Evolutionary conservation across 441 rosid species (phyloP).

Genomic region (Gossypium davidsonii): DNA sequence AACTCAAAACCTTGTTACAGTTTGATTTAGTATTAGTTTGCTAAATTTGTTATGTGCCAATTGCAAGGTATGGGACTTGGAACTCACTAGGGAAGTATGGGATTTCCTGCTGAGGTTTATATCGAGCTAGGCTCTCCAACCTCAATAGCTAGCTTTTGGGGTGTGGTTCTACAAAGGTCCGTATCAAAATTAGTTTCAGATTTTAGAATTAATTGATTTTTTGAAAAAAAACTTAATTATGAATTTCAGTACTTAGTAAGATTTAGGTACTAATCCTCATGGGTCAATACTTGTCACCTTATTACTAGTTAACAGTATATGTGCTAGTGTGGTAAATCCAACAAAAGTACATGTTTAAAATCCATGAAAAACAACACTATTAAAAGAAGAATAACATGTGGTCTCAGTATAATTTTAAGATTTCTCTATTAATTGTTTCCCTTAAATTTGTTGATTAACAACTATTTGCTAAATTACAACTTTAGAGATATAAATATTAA

Average conservation of each 20-base stretch:
- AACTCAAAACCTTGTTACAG: too few relatives aligned
- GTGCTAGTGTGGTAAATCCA: neutral
- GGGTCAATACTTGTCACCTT: neutral
- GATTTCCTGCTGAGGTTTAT: too few relatives aligned
- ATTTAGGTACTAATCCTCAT: neutral
- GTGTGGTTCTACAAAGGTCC: too few relatives aligned
- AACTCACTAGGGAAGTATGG: too few relatives aligned
- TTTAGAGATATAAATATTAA: neutral
- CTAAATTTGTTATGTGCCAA: too few relatives aligned
- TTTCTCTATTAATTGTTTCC: neutral
- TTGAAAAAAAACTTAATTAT: neutral
- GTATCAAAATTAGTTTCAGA: neutral
- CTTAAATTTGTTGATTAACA: neutral
- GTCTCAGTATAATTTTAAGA: neutral
- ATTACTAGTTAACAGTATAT: neutral
- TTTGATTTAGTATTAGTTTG: too few relatives aligned
- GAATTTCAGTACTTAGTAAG: neutral
- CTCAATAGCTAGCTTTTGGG: too few relatives aligned
- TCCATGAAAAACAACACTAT: neutral
- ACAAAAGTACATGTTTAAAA: too few relatives aligned
- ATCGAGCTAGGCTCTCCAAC: too few relatives aligned
- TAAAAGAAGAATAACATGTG: neutral
- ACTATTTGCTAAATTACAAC: neutral
- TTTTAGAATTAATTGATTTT: neutral
- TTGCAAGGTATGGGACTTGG: too few relatives aligned